Evolutionary conservation across 352 stramenopile genomes (phyloP).

Genomic region (Globisporangium nodosum): DNA sequence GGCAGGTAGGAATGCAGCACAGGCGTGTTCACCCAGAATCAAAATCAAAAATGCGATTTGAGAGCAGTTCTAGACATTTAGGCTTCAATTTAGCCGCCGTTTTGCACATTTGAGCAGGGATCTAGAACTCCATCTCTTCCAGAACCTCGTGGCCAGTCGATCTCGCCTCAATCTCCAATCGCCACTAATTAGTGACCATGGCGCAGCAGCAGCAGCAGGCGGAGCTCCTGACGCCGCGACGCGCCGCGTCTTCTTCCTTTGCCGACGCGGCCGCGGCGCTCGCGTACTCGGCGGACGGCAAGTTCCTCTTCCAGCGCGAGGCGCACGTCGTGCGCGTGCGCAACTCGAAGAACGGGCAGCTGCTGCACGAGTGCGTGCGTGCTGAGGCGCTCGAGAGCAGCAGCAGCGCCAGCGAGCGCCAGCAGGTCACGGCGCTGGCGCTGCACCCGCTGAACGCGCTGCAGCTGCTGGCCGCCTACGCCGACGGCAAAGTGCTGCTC

Average conservation of each 20-base stretch:
- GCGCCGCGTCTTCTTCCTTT: neutral
- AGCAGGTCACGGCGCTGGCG: slow-evolving; percentile 43
- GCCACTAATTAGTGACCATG: neutral
- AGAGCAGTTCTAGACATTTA: neutral
- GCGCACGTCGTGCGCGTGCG: slow-evolving; percentile 68
- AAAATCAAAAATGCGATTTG: neutral
- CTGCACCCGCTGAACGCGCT: slow-evolving; percentile 67
- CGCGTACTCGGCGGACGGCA: slow-evolving; percentile 58
- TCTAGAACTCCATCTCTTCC: neutral
- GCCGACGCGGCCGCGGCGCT: slow-evolving; percentile 20
- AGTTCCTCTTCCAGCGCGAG: slow-evolving; percentile 76
- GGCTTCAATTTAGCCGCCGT: neutral
- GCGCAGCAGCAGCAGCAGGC: slow-evolving; percentile 4
- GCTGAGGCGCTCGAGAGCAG: slow-evolving; percentile 1
- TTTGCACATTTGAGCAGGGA: neutral
- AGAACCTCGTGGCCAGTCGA: too few species aligned
- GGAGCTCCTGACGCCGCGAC: slow-evolving; percentile 28
- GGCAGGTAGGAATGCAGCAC: neutral
- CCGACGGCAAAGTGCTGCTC: slow-evolving; percentile 54
- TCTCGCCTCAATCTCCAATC: too few species aligned
- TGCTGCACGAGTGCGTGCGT: slow-evolving; percentile 69
- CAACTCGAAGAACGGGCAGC: slow-evolving; percentile 61
- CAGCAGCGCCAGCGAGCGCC: slow-evolving; percentile 8
- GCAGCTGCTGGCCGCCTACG: slow-evolving; percentile 64
- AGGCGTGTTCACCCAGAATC: neutral